phyloP scores from a whole-genome alignment of 2,329 filamentous ascomycete species.

The Monosporascus sp. region DNA sequence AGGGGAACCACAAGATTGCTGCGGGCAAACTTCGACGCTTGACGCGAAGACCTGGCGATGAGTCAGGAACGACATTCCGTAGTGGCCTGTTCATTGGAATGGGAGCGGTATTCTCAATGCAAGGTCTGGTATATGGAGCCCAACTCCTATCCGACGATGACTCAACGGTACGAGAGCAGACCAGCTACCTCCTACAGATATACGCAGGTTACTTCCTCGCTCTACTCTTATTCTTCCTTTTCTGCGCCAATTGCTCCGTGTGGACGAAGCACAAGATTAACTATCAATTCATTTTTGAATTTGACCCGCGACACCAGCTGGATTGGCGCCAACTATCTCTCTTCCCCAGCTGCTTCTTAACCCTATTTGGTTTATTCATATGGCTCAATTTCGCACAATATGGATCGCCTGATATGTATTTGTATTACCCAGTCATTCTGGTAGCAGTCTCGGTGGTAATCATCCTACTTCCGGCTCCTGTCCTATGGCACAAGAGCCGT shows the following conservation, averaged over 20 bases:
- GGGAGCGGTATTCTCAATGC: slow-evolving; percentile 59
- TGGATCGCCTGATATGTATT: slow-evolving; percentile 61
- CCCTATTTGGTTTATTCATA: slow-evolving; percentile 73
- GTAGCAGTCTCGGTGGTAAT: slow-evolving; percentile 63
- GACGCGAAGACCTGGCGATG: slow-evolving; percentile 50
- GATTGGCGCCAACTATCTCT: slow-evolving; percentile 87
- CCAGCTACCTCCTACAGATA: slow-evolving; percentile 74
- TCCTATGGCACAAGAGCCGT: slow-evolving; percentile 71
- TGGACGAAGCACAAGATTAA: slow-evolving; percentile 88
- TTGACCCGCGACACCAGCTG: slow-evolving; percentile 77
- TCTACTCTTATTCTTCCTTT: slow-evolving; percentile 74
- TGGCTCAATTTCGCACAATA: slow-evolving; percentile 83
- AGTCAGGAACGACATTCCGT: slow-evolving; percentile 53
- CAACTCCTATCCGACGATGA: slow-evolving; percentile 49
- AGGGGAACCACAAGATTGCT: slow-evolving; percentile 87
- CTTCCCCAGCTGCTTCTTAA: slow-evolving; percentile 78
- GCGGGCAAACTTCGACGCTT: slow-evolving; percentile 79
- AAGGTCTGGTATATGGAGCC: slow-evolving; percentile 58
- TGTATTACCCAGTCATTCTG: slow-evolving; percentile 83
- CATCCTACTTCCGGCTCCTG: slow-evolving; percentile 69
- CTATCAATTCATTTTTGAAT: slow-evolving; percentile 95
- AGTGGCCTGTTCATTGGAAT: slow-evolving; percentile 64
- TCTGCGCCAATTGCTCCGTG: slow-evolving; percentile 76
- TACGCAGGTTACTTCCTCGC: slow-evolving; percentile 91
- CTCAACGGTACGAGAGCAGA: slow-evolving; percentile 42